A percentile compares a stretch with the other conserved stretches of the same genome.
These are phyloP conservation scores for Hericium coralloides DNA, from an alignment of 768 basidiomycete genomes.

Conservation along the genomic window DNA sequence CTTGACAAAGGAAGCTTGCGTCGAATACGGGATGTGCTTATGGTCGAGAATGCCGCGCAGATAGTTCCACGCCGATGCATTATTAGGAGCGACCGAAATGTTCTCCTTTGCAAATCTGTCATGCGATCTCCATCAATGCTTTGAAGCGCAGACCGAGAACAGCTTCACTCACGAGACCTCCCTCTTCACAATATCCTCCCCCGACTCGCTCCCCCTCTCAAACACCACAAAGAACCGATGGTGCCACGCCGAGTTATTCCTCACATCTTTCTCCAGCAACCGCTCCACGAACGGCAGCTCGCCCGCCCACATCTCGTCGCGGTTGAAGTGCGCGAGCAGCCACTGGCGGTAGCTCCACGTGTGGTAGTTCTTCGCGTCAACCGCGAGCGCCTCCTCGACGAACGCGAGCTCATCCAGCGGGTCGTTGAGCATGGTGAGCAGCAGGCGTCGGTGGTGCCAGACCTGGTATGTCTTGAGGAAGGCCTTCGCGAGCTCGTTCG, in stretches of 20 bases:
- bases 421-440: slow-evolving; percentile 47
- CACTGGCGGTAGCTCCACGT: slow-evolving; percentile 99
- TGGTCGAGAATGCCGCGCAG: slow-evolving; percentile 75
- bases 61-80: slow-evolving; percentile 96
- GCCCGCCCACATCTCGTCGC: slow-evolving; percentile 56
- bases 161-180: slow-evolving; percentile 64
- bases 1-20: slow-evolving; percentile 47
- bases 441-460: slow-evolving; percentile 86
- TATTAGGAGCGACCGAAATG: slow-evolving; percentile 84
- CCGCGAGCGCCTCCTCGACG: slow-evolving; percentile 59
- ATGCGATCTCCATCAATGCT: slow-evolving; percentile 27
- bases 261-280: slow-evolving; percentile 64
- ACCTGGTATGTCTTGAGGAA: slow-evolving; percentile 97
- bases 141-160: neutral
- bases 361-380: slow-evolving; percentile 95
- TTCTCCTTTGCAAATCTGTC: slow-evolving; percentile 60
- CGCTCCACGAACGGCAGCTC: slow-evolving; percentile 71
- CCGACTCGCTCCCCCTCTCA: slow-evolving; percentile 49
- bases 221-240: slow-evolving; percentile 88
- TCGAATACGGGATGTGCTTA: slow-evolving; percentile 47
- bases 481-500: slow-evolving; percentile 79
- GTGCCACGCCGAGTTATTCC: slow-evolving; percentile 98
- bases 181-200: slow-evolving; percentile 47
- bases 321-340: slow-evolving; percentile 79
- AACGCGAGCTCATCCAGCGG: slow-evolving; percentile 70